Percentiles rank a stretch among this genome's conserved stretches.
These are phyloP conservation scores for Vicia sativa DNA, from an alignment of 306 rosid genomes.

Conservation along the genomic window DNA sequence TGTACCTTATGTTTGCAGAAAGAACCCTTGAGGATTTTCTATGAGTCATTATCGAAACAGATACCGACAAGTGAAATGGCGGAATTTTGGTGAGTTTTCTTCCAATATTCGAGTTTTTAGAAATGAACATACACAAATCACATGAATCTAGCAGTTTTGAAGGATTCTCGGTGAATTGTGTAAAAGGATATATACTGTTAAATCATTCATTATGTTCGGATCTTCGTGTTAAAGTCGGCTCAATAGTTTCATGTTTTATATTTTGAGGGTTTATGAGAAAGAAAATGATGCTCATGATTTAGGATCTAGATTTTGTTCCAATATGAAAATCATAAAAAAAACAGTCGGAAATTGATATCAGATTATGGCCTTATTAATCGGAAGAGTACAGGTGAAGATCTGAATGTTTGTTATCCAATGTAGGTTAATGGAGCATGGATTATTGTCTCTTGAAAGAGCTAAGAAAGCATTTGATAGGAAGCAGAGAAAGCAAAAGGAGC, in stretches of 20 bases:
- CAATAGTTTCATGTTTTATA: too few relatives aligned
- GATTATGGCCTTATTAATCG: not conserved
- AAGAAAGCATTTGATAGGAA: conserved; percentile 82
- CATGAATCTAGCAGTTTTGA: too few relatives aligned
- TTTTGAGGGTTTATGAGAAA: not conserved
- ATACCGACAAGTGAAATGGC: conserved; percentile 96
- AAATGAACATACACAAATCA: too few relatives aligned
- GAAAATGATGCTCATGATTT: conserved; percentile 11
- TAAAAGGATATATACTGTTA: too few relatives aligned
- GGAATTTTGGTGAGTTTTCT: conserved; percentile 69
- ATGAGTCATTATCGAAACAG: conserved; percentile 86
- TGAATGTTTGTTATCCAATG: not conserved
- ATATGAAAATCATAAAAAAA: not conserved
- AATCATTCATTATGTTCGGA: conserved; percentile 17
- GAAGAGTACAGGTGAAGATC: not conserved
- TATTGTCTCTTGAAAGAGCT: conserved; percentile 76
- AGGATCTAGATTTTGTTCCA: conserved; percentile 1
- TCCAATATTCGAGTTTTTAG: conserved; percentile 18
- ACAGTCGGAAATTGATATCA: too few relatives aligned
- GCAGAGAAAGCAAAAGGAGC: conserved; percentile 84
- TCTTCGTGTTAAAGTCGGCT: not conserved
- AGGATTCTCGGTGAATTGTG: not conserved
- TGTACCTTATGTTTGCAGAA: conserved; percentile 61
- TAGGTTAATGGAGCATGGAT: conserved; percentile 99
- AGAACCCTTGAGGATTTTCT: conserved; percentile 91